Evolutionary conservation across 768 basidiomycete species (phyloP), one percentile per base, ranked within the genome.

Genomic region (Russula olivacea): DNA sequence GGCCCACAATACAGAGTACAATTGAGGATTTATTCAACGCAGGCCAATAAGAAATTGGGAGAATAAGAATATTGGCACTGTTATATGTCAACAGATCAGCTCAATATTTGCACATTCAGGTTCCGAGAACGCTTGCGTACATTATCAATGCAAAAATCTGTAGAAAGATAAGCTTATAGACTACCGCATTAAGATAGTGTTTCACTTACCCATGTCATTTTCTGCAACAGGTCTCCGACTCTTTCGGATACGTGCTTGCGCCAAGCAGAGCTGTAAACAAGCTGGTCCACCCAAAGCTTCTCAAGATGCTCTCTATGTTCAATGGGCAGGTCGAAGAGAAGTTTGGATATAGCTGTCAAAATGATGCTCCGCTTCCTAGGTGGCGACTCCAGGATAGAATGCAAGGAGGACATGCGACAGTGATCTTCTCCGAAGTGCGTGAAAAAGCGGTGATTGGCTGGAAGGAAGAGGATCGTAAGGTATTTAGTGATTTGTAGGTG

Each of bases 371-470:
- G 40, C 36, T 60, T 64, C 23, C 12, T 15, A 1, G 25, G 25
- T 47, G 58, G 48, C 4, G 23, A 5, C 40, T 64, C 32, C 40
- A 51, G 25, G 25, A 50, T 21, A 25, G 63, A 45, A 12, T 51
- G 63, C 9, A 7, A 4, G 4, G 41, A 50, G 11, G 63, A 60
- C 53, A 60, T 50, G 3, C 54, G 54, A 11, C 40, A 51, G 8
- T 60, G 58, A 34, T 50, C 30, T 47, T 60, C 63, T 6, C 63
- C 54, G 2, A 56, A 64, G 28, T 50, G 63, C 1, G 47, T 59
- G 25, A 51, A 40, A 19, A 48, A 56, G 11, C 63, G 59, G n/a
- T 64, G 63, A 11, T 55, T 56, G n/a, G 58, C 63, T 64, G 34
- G 11, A 28, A 32, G 3, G 5, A 41, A 34, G 25, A 43, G 15